Conservation (phyloP, 768 basidiomycete species). For the Boletus vinaceobasis region DNA sequence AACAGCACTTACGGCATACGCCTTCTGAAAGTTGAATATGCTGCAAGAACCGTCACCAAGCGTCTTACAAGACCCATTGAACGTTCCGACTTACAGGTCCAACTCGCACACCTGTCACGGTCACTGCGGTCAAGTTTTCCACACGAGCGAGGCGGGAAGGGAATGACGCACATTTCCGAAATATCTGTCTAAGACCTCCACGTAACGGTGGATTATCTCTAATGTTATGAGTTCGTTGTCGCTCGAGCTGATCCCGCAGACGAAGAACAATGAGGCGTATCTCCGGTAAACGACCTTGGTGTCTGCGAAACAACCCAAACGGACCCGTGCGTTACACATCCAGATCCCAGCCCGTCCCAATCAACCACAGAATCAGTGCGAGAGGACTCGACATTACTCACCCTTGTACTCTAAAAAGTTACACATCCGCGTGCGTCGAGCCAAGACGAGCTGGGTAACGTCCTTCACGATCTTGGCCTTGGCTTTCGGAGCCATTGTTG, state of each 20-base stretch:
- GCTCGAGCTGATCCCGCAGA: slow-evolving; percentile 73
- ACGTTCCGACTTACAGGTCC: slow-evolving; percentile 62
- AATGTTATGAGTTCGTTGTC: slow-evolving; percentile 93
- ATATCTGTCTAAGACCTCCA: slow-evolving; percentile 77
- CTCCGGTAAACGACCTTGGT: slow-evolving; percentile 91
- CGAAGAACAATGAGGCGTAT: slow-evolving; percentile 95
- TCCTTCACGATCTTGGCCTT: slow-evolving; percentile 95
- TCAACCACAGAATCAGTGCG: slow-evolving; percentile 29
- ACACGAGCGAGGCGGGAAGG: background rate
- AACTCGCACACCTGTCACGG: slow-evolving; percentile 77
- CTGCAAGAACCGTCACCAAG: slow-evolving; percentile 37
- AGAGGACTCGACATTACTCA: slow-evolving; percentile 28
- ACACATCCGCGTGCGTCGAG: slow-evolving; percentile 86
- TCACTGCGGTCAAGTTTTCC: background rate
- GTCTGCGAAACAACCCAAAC: slow-evolving; percentile 37
- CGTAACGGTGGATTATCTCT: slow-evolving; percentile 92
- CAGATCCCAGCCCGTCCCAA: background rate
- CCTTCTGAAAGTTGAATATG: slow-evolving; percentile 98
- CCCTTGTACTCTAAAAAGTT: slow-evolving; percentile 98
- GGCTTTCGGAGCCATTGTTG: slow-evolving; percentile 72
- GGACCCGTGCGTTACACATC: background rate
- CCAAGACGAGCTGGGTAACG: slow-evolving; percentile 88
- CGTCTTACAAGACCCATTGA: background rate
- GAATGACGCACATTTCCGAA: slow-evolving; percentile 40
- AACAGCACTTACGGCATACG: slow-evolving; percentile 63